Evolutionary conservation across 257 asterid species (phyloP).

Genomic region (Buddleja alternifolia): DNA sequence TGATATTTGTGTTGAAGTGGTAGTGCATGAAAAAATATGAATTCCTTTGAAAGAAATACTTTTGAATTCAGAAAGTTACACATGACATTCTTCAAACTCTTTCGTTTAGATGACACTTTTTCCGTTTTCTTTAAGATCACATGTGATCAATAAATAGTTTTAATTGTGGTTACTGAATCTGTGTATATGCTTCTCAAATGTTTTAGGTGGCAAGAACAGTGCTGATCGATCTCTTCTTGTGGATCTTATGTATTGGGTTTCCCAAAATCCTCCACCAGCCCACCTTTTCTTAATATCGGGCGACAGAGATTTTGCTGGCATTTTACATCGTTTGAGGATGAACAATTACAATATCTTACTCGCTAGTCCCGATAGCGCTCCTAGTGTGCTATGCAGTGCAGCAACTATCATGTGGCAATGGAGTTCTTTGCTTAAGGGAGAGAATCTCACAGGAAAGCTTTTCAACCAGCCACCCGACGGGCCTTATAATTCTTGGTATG

Average conservation of each 20-base stretch:
- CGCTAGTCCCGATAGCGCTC: conserved; percentile 64
- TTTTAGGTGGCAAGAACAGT: conserved; percentile 87
- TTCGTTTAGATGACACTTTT: neutral
- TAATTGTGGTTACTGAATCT: conserved; percentile 12
- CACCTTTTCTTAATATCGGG: conserved; percentile 88
- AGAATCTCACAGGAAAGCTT: conserved; percentile 69
- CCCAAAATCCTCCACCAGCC: conserved; percentile 97
- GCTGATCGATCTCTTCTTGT: conserved; percentile 92
- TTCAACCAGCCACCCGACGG: conserved; percentile 98
- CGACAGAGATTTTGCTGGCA: conserved; percentile 83
- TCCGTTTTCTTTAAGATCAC: neutral
- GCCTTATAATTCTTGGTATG: conserved; percentile 87
- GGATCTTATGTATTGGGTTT: conserved; percentile 92
- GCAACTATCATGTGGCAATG: conserved; percentile 98
- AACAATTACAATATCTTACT: conserved; percentile 84
- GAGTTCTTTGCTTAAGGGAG: conserved; percentile 79
- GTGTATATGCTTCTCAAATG: neutral
- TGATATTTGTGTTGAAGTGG: too few species aligned
- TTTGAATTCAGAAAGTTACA: neutral
- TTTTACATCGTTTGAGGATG: conserved; percentile 84
- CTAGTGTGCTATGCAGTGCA: conserved; percentile 81
- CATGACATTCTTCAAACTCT: neutral
- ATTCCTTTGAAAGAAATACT: neutral
- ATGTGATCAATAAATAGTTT: neutral
- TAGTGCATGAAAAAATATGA: too few species aligned